These are phyloP conservation scores for Fonsecaea multimorphosa DNA, from an alignment of 2,329 filamentous ascomycete species.

Conservation along the genomic window DNA sequence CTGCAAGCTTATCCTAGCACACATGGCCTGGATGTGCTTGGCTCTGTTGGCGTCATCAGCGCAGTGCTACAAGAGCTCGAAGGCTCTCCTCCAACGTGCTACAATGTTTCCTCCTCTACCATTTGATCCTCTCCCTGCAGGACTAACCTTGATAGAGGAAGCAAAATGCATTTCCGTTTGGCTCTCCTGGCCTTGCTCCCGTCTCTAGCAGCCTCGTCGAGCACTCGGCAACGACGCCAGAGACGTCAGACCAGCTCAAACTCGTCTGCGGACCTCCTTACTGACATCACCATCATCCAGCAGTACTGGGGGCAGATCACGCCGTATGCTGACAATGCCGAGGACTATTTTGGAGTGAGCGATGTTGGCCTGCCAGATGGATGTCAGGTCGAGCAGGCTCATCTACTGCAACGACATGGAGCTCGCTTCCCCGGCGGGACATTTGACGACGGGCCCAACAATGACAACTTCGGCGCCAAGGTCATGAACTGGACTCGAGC, in stretches of 20 bases:
- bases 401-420: constrained; percentile 62
- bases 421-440: constrained; percentile 58
- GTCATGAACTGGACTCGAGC: constrained; percentile 53
- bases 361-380: constrained; percentile 56
- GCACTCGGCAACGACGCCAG: constrained; percentile 24
- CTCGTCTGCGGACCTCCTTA: constrained; percentile 39
- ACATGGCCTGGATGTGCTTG: not conserved
- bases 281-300: constrained; percentile 46
- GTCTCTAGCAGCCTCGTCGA: constrained; percentile 19
- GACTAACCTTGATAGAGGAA: not conserved
- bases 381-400: constrained; percentile 63
- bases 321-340: constrained; percentile 55
- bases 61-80: constrained; percentile 18
- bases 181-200: constrained; percentile 20
- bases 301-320: constrained; percentile 57
- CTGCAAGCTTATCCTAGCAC: not conserved
- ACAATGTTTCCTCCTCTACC: constrained; percentile 15
- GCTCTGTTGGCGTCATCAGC: constrained; percentile 3
- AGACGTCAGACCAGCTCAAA: constrained; percentile 18
- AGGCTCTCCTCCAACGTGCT: not conserved
- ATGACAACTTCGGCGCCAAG: constrained; percentile 58
- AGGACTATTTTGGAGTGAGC: constrained; percentile 47
- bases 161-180: constrained; percentile 16
- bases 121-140: not conserved
- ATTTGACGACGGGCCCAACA: constrained; percentile 57